Conservation (phyloP, 1,139 yeast species). For the Kurtzmaniella quercitrusa region DNA sequence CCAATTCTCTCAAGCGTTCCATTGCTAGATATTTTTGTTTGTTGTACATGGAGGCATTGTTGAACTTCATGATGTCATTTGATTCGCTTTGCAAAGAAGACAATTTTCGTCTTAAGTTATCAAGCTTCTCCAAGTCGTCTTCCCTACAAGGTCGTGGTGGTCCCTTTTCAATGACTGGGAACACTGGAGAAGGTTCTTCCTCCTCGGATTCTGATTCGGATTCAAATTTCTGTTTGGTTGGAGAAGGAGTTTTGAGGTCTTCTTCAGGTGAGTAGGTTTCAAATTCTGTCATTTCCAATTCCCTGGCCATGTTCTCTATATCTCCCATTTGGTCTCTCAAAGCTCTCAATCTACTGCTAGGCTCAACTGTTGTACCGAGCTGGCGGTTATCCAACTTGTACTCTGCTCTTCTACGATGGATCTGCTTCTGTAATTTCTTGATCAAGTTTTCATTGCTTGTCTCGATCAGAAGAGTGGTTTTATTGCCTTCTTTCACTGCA, state of each 20-base stretch:
- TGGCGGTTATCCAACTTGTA: constrained; percentile 53
- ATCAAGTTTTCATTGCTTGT: constrained; percentile 44
- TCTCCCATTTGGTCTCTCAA: constrained; percentile 84
- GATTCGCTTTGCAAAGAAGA: constrained; percentile 66
- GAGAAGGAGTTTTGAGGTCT: constrained; percentile 5
- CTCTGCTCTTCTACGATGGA: constrained; percentile 60
- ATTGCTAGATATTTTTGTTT: constrained; percentile 61
- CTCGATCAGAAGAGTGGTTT: constrained; percentile 34
- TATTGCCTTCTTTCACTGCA: constrained; percentile 28
- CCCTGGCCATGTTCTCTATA: constrained; percentile 79
- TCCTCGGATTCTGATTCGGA: constrained; percentile 12
- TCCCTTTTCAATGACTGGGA: constrained; percentile 16
- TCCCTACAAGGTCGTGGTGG: constrained; percentile 34
- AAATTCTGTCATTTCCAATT: constrained; percentile 82
- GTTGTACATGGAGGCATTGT: constrained; percentile 54
- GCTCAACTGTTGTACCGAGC: constrained; percentile 62
- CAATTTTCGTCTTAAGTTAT: constrained; percentile 52
- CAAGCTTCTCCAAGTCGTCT: constrained; percentile 45
- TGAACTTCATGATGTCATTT: constrained; percentile 67
- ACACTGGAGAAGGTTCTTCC: constrained; percentile 13
- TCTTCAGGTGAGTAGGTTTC: constrained; percentile 31
- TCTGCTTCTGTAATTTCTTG: constrained; percentile 51
- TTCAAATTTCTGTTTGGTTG: constrained; percentile 17
- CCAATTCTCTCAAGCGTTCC: constrained; percentile 63
- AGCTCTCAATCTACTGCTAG: constrained; percentile 69